Percentiles rank a stretch among this genome's conserved stretches.
Conservation (phyloP, 345 rosid species). For the Excoecaria agallocha region DNA sequence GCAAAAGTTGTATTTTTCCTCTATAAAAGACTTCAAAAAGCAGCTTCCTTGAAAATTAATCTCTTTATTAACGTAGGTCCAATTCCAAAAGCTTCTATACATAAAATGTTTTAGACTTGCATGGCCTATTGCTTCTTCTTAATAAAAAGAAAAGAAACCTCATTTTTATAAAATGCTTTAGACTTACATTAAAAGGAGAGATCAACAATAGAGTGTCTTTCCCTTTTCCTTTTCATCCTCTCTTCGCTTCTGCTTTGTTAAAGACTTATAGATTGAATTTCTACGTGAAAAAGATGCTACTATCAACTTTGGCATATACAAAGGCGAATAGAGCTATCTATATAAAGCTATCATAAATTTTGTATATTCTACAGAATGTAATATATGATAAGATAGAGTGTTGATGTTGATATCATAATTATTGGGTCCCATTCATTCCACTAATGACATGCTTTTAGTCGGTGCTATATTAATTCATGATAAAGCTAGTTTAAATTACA, state of each 20-base stretch:
- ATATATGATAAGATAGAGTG: constrained; percentile 4
- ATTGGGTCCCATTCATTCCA: constrained; percentile 30
- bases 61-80: constrained; percentile 21
- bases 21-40: constrained; percentile 33
- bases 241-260: constrained; percentile 16
- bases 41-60: constrained; percentile 33
- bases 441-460: constrained; percentile 42
- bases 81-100: constrained; percentile 26
- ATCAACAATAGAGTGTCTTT: constrained; percentile 44
- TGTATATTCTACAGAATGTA: constrained; percentile 18
- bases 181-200: constrained; percentile 56
- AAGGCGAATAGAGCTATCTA: neutral
- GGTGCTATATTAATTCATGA: constrained; percentile 30
- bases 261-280: constrained; percentile 31
- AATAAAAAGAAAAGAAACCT: constrained; percentile 41
- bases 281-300: constrained; percentile 32
- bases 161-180: constrained; percentile 44
- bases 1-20: constrained; percentile 39
- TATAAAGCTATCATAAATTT: neutral
- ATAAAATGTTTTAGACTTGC: constrained; percentile 27
- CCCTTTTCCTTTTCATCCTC: constrained; percentile 15
- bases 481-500: constrained; percentile 1
- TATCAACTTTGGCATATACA: constrained; percentile 25
- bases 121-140: constrained; percentile 30
- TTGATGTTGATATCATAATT: constrained; percentile 24